A percentile compares a stretch with the other conserved stretches of the same genome.
Conservation (phyloP, 164 flowering plant genomes). For the Aristolochia fimbriata region DNA sequence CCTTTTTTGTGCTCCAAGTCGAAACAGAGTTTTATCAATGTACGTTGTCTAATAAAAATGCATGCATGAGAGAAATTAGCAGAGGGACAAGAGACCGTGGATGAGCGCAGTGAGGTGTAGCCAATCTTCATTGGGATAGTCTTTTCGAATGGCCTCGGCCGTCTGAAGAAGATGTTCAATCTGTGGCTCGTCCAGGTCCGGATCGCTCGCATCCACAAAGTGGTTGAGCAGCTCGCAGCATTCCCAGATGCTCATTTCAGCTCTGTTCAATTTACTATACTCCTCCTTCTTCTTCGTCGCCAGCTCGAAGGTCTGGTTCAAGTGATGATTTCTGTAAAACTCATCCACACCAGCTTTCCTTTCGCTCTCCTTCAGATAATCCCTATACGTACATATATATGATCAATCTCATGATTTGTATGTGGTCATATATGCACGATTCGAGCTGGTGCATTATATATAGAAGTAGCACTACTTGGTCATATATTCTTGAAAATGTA, state of each 20-base stretch:
- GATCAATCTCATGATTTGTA: no score
- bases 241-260: constrained; percentile 36
- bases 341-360: constrained; percentile 20
- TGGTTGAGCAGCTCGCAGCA: constrained; percentile 35
- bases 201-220: constrained; percentile 34
- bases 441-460: no score
- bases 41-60: no score
- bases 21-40: no score
- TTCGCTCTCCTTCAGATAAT: constrained; percentile 25
- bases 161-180: constrained; percentile 36
- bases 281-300: constrained; percentile 27
- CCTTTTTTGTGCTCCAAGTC: no score
- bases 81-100: constrained; percentile 28
- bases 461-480: no score
- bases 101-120: constrained; percentile 35
- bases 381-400: no score
- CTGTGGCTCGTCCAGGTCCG: constrained; percentile 38
- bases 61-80: no score
- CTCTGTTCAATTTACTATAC: constrained; percentile 23
- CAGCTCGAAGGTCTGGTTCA: constrained; percentile 28
- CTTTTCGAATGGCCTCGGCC: constrained; percentile 33
- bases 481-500: no score
- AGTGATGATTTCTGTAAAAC: constrained; percentile 24
- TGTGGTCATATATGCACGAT: neutral
- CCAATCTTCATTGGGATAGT: constrained; percentile 39